Evolutionary conservation across 305 asterid genomes (phyloP).

Genomic region (Ilex paraguariensis): DNA sequence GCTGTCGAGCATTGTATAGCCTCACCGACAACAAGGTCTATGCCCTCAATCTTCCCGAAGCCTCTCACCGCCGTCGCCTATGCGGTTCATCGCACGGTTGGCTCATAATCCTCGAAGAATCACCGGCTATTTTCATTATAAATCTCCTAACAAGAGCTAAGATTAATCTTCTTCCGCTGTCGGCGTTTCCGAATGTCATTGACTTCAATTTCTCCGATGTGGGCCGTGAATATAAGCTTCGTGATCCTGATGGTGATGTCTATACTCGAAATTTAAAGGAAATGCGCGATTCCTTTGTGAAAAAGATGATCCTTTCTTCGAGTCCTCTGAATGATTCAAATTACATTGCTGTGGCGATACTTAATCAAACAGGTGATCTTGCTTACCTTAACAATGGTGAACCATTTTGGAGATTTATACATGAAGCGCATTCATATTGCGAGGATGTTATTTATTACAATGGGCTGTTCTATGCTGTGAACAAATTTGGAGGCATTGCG

Average conservation of each 20-base stretch:
- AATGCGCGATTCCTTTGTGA: constrained; percentile 64
- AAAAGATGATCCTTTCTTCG: constrained; percentile 57
- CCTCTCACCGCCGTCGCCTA: constrained; percentile 50
- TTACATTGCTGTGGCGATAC: constrained; percentile 51
- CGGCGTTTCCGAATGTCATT: constrained; percentile 50
- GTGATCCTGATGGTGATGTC: constrained; percentile 24
- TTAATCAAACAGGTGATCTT: constrained; percentile 39
- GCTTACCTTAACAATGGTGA: constrained; percentile 50
- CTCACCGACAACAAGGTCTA: constrained; percentile 31
- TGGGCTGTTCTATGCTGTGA: constrained; percentile 46
- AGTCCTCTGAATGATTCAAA: constrained; percentile 28
- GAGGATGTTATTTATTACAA: constrained; percentile 61
- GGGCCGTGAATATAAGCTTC: constrained; percentile 57
- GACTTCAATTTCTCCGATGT: constrained; percentile 42
- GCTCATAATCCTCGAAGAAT: constrained; percentile 60
- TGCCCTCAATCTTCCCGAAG: constrained; percentile 56
- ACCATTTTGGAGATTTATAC: constrained; percentile 44
- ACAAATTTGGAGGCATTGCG: constrained; percentile 51
- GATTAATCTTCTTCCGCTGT: constrained; percentile 53
- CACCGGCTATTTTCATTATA: constrained; percentile 52
- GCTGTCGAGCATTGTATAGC: constrained; percentile 46
- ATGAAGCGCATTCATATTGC: constrained; percentile 34
- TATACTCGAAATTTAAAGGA: constrained; percentile 35
- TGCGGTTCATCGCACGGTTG: constrained; percentile 82
- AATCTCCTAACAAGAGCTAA: constrained; percentile 63